Percentiles rank a stretch among this genome's conserved stretches.
Evolutionary conservation across 345 rosid species (phyloP).

Genomic region (Ceriops tagal): DNA sequence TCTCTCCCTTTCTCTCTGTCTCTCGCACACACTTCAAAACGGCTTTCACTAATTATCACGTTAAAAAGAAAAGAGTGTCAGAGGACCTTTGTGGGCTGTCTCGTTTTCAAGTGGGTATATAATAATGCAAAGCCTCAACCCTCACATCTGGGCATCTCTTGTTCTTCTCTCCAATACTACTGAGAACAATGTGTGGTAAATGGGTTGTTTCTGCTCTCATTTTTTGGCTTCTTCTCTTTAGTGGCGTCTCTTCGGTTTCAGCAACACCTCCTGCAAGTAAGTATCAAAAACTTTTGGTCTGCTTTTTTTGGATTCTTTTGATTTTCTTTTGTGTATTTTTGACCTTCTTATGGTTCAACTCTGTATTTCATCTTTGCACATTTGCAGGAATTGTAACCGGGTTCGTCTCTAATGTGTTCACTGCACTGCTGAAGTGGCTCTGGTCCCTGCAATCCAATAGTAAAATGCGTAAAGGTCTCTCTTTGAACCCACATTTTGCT

Average conservation of each 20-base stretch:
- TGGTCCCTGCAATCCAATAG: slow-evolving; percentile 32
- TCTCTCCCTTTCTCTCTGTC: slow-evolving; percentile 9
- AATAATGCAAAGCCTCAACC: slow-evolving; percentile 28
- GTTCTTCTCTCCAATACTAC: slow-evolving; percentile 20
- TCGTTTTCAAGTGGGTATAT: slow-evolving; percentile 24
- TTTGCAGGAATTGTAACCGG: slow-evolving; percentile 25
- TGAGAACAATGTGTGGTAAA: slow-evolving; percentile 36
- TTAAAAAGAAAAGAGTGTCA: slow-evolving; percentile 9
- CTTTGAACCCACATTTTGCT: slow-evolving; percentile 12
- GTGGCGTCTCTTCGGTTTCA: slow-evolving; percentile 65
- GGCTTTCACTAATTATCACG: slow-evolving; percentile 29
- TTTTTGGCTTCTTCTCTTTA: slow-evolving; percentile 39
- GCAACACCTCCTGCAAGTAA: slow-evolving; percentile 81
- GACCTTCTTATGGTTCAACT: not conserved
- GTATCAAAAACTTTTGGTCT: slow-evolving; percentile 16
- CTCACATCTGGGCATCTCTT: slow-evolving; percentile 23
- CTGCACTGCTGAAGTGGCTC: slow-evolving; percentile 23
- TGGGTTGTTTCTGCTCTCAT: slow-evolving; percentile 41
- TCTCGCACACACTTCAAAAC: slow-evolving; percentile 14
- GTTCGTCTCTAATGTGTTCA: slow-evolving; percentile 21
- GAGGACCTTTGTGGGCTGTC: slow-evolving; percentile 27
- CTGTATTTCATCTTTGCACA: not conserved
- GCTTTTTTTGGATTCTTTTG: not conserved
- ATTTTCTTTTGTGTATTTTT: not conserved
- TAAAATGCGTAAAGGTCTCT: slow-evolving; percentile 13